Evolutionary conservation across 1,139 yeast genomes (phyloP).

Genomic region (Spathaspora sp.): DNA sequence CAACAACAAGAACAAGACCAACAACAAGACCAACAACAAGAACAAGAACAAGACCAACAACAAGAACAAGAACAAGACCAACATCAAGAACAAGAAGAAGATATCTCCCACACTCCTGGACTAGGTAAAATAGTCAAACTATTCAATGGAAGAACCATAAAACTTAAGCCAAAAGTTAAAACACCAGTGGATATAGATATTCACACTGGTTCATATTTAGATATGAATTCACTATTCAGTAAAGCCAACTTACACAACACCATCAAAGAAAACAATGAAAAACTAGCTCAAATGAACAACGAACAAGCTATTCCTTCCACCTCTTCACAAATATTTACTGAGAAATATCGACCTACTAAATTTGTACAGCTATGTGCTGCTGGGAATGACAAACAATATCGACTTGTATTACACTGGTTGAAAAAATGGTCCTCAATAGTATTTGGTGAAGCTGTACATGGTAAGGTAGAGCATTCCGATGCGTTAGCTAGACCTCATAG

Average conservation of each 20-base stretch:
- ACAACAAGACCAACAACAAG: too few relatives aligned
- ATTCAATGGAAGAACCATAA: slow-evolving; percentile 25
- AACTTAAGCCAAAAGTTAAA: slow-evolving; percentile 18
- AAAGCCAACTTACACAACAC: slow-evolving; percentile 27
- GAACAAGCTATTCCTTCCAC: not conserved
- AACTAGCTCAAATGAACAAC: slow-evolving; percentile 6
- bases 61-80: too few relatives aligned
- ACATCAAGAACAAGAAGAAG: not conserved
- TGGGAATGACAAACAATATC: slow-evolving; percentile 82
- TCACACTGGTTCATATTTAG: slow-evolving; percentile 19
- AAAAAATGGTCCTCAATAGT: slow-evolving; percentile 77
- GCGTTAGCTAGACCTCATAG: slow-evolving; percentile 68
- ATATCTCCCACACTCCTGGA: not conserved
- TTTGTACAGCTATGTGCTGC: slow-evolving; percentile 62
- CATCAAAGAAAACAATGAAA: slow-evolving; percentile 20
- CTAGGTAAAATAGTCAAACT: slow-evolving; percentile 8
- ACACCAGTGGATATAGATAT: not conserved
- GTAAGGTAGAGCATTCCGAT: slow-evolving; percentile 37
- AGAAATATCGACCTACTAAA: slow-evolving; percentile 75
- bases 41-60: too few relatives aligned
- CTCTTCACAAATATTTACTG: slow-evolving; percentile 56
- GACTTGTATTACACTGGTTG: slow-evolving; percentile 75
- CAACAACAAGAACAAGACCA: too few relatives aligned
- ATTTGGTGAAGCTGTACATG: slow-evolving; percentile 40
- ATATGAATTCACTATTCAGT: slow-evolving; percentile 32